phyloP scores from a whole-genome alignment of 306 rosid genomes.

The Trifolium subterraneum region DNA sequence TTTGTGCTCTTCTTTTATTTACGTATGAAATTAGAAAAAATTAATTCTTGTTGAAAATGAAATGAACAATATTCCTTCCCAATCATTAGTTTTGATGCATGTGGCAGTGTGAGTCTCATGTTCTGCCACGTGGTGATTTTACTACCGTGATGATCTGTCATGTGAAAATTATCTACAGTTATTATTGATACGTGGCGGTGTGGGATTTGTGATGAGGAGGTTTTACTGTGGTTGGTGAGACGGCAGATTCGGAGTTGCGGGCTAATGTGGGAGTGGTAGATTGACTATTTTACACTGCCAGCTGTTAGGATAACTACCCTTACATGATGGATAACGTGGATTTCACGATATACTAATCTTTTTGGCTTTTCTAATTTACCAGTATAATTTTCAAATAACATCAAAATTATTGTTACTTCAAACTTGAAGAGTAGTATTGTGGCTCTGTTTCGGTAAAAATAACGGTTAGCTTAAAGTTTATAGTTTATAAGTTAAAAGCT shows the following conservation, averaged over 20 bases:
- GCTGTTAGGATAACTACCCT: background rate
- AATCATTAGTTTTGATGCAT: constrained; percentile 37
- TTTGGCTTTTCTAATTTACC: background rate
- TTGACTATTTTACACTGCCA: background rate
- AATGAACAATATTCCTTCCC: background rate
- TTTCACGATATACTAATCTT: background rate
- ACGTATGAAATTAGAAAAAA: too few species aligned
- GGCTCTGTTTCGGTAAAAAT: too few species aligned
- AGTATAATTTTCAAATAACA: too few species aligned
- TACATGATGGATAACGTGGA: background rate
- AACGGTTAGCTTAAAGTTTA: too few species aligned
- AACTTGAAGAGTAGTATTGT: too few species aligned
- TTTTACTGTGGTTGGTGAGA: background rate
- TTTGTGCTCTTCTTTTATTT: too few species aligned
- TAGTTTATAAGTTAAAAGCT: too few species aligned
- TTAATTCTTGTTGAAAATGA: background rate
- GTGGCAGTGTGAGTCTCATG: background rate
- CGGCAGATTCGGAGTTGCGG: background rate
- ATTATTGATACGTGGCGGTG: background rate
- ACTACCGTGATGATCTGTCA: background rate
- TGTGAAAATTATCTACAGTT: background rate
- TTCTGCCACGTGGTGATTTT: background rate
- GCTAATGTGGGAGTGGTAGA: background rate
- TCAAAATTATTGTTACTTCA: too few species aligned
- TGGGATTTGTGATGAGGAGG: background rate